Evolutionary conservation across 2,329 filamentous ascomycete genomes (phyloP), one percentile per base, ranked within the genome.

Genomic region (Pseudogymnoascus sp.): DNA sequence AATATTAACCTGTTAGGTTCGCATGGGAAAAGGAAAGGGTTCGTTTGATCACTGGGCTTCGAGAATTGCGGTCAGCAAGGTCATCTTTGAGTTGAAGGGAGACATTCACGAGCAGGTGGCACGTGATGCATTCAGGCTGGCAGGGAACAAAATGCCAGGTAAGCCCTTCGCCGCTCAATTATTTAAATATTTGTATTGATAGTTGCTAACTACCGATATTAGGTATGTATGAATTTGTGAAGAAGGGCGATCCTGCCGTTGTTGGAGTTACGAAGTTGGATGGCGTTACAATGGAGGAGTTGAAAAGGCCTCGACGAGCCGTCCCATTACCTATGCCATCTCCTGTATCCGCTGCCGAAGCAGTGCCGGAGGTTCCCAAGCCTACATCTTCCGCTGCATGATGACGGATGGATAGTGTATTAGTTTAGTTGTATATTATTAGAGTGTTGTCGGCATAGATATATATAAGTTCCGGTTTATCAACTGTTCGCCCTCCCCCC

Each of bases 21-120:
- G 95, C 84, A 99, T 99, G 96, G 95, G 95, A 75, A 99, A 97
- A 78, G 95, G 95, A 78, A 99, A 99, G 76, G 95, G 95, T 70
- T 90, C 88, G 66, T 97, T 99, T 74, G 95, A 99, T 75, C 91
- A 96, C 74, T 99, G 95, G 95, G 92, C 93, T 3, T 86, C 89
- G 21, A 87, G 93, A 76, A 87, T 97, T 69, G 87, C 91, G 7
- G 91, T 97, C 61, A 96, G 90, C 77, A 90, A 95, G 75, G 86
- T 99, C 59, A 80, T 97, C 18, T 96, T 99, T 69, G 95, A 99
- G 77, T 78, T 99, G 69, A 92, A 91, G 76, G 95, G 95, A 53
- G 85, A 92, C 70, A 74, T 97, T 67, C 95, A 99, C 83, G 95
- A 99, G 80, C 90, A 96, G 79, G 87, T 99, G 68, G 93, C 90